Evolutionary conservation across 2,329 filamentous ascomycete genomes (phyloP), one percentile per base, ranked within the genome.

Genomic region (Claviceps arundinis): DNA sequence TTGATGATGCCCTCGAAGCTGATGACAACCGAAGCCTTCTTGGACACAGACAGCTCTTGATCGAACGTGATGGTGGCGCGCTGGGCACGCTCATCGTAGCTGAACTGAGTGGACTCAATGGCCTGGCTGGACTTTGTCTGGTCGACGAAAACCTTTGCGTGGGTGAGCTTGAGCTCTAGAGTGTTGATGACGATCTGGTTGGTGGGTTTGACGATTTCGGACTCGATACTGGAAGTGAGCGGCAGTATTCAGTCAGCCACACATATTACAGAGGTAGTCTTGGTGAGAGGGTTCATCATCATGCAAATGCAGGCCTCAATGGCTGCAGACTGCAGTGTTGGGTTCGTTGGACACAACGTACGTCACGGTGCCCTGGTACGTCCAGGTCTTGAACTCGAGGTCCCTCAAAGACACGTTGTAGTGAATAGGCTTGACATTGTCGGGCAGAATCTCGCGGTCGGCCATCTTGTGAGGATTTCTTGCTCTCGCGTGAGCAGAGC

Each of bases 121-220:
- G 75, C 67, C 56, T 78, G 74, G 53, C 76, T 73, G 48, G 75
- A 73, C 68, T 82, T 80, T 57, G 71, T 74, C 54, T 77, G 72
- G 53, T 81, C 76, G 46, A 79, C 67, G 47, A 73, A 71, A 52
- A 91, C 70, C 64, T 84, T 81, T 58, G 75, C 73, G 43, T 73
- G 75, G 57, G 82, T 75, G 41, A 97, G 77, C 64, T 87, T 86
- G 61, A 98, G 78, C 65, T 95, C 83, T 62, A 93, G 81, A 44
- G 86, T 76, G 69, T 98, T 98, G 67, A 97, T 73, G 43, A 87
- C 80, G 56, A 98, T 82, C 59, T 89, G 79, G 62, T 80, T 87
- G 58, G 85, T 85, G 37, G 82, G 72, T 64, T 84, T 81, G 58
- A 77, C 76, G 66, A 97, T 76, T 54, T 85, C 80, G 54, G 84